Percentiles rank a stretch among this genome's conserved stretches.
These are phyloP conservation scores for Aethionema arabicum DNA, from an alignment of 345 rosid species.

Conservation along the genomic window DNA sequence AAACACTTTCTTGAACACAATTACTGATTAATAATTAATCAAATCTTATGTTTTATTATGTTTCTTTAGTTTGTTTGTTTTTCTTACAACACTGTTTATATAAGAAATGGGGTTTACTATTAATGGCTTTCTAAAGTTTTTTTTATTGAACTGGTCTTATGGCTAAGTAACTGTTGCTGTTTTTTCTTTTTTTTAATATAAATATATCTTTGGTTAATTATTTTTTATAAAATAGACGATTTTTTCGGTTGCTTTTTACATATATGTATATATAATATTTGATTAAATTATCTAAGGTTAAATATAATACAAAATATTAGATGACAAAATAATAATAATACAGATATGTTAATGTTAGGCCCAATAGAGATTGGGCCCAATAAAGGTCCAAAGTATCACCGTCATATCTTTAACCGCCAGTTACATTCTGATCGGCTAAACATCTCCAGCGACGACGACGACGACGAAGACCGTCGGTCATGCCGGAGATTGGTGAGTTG, in stretches of 20 bases:
- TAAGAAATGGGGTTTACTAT: slow-evolving; percentile 30
- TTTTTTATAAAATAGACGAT: too few relatives aligned
- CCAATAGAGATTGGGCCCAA: slow-evolving; percentile 6
- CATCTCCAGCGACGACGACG: slow-evolving; percentile 15
- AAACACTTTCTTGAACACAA: background rate
- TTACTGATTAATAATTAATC: too few relatives aligned
- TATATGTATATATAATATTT: too few relatives aligned
- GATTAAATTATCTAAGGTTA: too few relatives aligned
- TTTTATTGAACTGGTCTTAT: slow-evolving; percentile 31
- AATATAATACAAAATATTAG: too few relatives aligned
- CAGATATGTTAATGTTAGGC: background rate
- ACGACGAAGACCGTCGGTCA: slow-evolving; percentile 44
- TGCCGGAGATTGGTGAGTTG: slow-evolving; percentile 53
- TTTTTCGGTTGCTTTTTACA: too few relatives aligned
- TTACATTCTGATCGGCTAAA: slow-evolving; percentile 16
- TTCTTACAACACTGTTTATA: slow-evolving; percentile 18
- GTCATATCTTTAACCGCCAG: slow-evolving; percentile 13
- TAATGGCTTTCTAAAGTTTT: slow-evolving; percentile 5
- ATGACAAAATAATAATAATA: too few relatives aligned
- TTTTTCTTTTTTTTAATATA: background rate
- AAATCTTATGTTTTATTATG: too few relatives aligned
- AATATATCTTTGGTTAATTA: background rate
- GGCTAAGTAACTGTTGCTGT: slow-evolving; percentile 32
- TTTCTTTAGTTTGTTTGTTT: background rate
- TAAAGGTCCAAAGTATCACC: slow-evolving; percentile 16